Evolutionary conservation across 495 filamentous ascomycete genomes (phyloP), one percentile per base, ranked within the genome.

Genomic region (Pyrenula massariospora): DNA sequence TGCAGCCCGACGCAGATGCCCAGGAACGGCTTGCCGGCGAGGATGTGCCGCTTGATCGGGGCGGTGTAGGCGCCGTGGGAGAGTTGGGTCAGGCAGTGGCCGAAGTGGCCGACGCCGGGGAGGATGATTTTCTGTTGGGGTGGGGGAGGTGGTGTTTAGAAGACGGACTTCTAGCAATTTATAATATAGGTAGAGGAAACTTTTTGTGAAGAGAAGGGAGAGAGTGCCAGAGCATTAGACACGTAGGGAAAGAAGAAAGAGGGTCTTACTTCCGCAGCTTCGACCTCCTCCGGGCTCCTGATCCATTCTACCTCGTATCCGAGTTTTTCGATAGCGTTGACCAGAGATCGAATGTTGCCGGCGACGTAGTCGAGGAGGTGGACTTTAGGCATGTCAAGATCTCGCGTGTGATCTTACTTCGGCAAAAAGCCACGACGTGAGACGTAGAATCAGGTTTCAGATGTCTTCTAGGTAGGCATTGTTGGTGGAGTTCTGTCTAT

Each of bases 1-100:
- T 98, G 93, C 5, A 96, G 68, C 0, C 93, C 93, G 56, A 98
- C 93, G 65, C 93, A 98, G 54, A 98, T 96, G 2, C 89, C 93
- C 87, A 98, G 91, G 66, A 98, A 98, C 2, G 90, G 91, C 66
- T 96, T 96, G 8, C 89, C 91, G 11, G 86, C 79, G 42, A 83
- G 76, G 61, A 97, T 88, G 70, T 95, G 89, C 56, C 80, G 72
- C 60, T 77, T 82, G 42, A 97, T 83, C 2, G 91, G 87, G 55
- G 85, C 84, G 51, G 90, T 68, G 69, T 89, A 97, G 54, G 88
- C 89, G 24, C 89, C 87, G 20, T 78, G 74, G 10, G 84, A 75
- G 54, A 97, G 80, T 63, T 93, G 88, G 24, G 82, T 81, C 58
- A 96, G 80, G 66, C 93, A 98, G 74, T 97, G 89, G 53, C 94